phyloP scores from a whole-genome alignment of 2,329 filamentous ascomycete genomes.

The Aureobasidium zeae region DNA sequence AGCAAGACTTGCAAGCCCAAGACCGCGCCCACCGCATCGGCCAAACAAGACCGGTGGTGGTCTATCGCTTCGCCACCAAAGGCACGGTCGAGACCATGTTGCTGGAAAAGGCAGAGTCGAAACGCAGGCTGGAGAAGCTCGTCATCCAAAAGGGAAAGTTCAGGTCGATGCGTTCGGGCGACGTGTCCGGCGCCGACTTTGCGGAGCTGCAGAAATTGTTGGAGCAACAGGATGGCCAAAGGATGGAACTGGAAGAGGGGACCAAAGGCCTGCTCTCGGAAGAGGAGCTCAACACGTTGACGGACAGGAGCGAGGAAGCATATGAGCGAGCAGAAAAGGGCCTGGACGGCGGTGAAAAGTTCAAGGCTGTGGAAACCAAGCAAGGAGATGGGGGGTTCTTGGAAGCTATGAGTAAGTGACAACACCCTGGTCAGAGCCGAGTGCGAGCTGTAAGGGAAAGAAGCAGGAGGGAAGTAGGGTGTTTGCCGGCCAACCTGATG shows the following conservation, averaged over 20 bases:
- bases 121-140: conserved; percentile 83
- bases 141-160: conserved; percentile 93
- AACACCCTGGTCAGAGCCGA: too few species aligned
- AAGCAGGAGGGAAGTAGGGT: too few species aligned
- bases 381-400: conserved; percentile 38
- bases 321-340: conserved; percentile 70
- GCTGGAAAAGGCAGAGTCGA: conserved; percentile 79
- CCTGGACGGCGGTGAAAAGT: conserved; percentile 53
- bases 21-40: conserved; percentile 93
- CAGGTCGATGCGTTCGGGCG: conserved; percentile 37
- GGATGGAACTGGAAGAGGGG: conserved; percentile 38
- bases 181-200: conserved; percentile 41
- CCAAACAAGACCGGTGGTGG: conserved; percentile 81
- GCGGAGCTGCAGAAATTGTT: conserved; percentile 40
- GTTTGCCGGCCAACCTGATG: too few species aligned
- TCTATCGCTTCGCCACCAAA: conserved; percentile 88
- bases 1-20: conserved; percentile 93
- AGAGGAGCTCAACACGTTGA: conserved; percentile 65
- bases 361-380: conserved; percentile 62
- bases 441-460: too few species aligned
- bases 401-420: conserved; percentile 38
- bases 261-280: conserved; percentile 62
- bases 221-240: conserved; percentile 56
- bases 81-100: conserved; percentile 86
- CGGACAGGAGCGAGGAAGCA: conserved; percentile 62